Conservation (phyloP, 1,284 basidiomycete species). For the Heterobasidion parviporum region DNA sequence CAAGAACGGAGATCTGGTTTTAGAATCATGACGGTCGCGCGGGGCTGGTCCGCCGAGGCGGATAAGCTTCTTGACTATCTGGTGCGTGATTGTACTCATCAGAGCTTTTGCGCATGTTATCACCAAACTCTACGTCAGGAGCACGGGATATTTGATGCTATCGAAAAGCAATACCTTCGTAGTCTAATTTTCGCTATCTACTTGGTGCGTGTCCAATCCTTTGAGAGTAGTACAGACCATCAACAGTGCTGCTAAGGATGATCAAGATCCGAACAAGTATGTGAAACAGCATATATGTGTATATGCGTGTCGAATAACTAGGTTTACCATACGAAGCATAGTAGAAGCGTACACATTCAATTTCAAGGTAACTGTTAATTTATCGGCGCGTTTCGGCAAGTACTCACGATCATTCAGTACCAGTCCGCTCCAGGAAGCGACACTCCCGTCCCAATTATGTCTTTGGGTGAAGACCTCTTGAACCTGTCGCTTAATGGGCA, state of each 20-base stretch:
- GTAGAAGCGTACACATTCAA: slow-evolving; percentile 80
- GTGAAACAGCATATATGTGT: slow-evolving; percentile 15
- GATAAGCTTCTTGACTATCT: slow-evolving; percentile 73
- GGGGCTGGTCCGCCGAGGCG: slow-evolving; percentile 72
- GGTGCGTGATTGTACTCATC: slow-evolving; percentile 30
- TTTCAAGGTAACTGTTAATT: slow-evolving; percentile 45
- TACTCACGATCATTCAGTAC: slow-evolving; percentile 33
- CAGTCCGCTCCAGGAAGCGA: slow-evolving; percentile 49
- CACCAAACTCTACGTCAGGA: slow-evolving; percentile 37
- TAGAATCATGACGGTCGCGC: slow-evolving; percentile 61
- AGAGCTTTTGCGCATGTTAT: not conserved
- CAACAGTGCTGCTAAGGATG: slow-evolving; percentile 39
- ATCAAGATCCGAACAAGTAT: slow-evolving; percentile 72
- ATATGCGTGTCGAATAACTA: not conserved
- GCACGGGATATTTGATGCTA: slow-evolving; percentile 71
- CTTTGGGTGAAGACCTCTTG: slow-evolving; percentile 48
- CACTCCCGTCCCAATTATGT: slow-evolving; percentile 54
- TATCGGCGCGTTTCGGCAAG: too few relatives aligned
- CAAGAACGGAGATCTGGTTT: slow-evolving; percentile 39
- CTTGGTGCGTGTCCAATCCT: slow-evolving; percentile 37
- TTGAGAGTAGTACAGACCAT: not conserved
- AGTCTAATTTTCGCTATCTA: slow-evolving; percentile 80
- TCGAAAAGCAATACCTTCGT: slow-evolving; percentile 68
- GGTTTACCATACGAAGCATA: slow-evolving; percentile 37
- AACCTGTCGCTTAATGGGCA: slow-evolving; percentile 36